Conservation (phyloP, 2,329 filamentous ascomycete species). For the Colletotrichum sp. region DNA sequence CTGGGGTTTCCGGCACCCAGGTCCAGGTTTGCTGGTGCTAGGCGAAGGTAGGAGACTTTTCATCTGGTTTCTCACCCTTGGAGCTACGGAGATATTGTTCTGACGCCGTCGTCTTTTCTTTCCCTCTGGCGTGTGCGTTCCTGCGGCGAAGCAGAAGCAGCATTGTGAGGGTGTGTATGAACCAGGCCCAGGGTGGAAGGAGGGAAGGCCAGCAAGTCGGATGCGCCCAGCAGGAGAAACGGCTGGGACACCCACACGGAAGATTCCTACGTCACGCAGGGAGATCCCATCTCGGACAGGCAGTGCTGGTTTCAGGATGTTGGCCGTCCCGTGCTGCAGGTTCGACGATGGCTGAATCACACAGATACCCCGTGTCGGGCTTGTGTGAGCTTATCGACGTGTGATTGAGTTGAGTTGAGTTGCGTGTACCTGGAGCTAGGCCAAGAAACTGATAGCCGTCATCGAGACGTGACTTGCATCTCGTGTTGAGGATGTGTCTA, state of each 20-base stretch:
- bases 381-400: slow-evolving; percentile 8
- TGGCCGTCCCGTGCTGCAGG: slow-evolving; percentile 5
- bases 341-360: not conserved
- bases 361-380: not conserved
- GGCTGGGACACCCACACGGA: not conserved
- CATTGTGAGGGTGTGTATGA: not conserved
- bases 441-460: not conserved
- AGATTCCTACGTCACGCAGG: slow-evolving; percentile 13
- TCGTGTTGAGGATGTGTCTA: not conserved
- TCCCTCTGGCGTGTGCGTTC: not conserved
- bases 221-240: not conserved
- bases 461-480: not conserved
- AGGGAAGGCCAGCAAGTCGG: not conserved
- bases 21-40: not conserved
- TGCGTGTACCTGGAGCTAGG: not conserved
- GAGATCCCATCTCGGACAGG: slow-evolving; percentile 12
- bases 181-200: not conserved
- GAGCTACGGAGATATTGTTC: not conserved
- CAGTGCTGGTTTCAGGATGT: slow-evolving; percentile 18
- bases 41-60: slow-evolving; percentile 11
- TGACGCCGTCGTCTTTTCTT: not conserved
- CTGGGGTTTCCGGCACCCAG: not conserved
- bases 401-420: not conserved
- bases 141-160: not conserved
- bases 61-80: slow-evolving; percentile 16